phyloP scores from a whole-genome alignment of 768 basidiomycete genomes.

The Mycena kentingensis region DNA sequence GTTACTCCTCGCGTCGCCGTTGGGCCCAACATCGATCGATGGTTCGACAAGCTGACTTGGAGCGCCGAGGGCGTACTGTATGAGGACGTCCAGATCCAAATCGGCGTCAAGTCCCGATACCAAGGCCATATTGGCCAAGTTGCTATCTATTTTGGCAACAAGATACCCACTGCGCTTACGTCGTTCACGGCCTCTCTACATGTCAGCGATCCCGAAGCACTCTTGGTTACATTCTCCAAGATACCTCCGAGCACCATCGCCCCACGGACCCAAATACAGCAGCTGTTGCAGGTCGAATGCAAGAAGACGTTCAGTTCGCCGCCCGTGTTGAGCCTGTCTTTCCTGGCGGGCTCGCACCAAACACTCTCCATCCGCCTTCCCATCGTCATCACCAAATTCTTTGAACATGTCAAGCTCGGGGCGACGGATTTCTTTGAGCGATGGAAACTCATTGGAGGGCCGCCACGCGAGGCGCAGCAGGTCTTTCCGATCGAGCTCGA shows the following conservation, averaged over 20 bases:
- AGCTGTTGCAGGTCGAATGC: conserved; percentile 93
- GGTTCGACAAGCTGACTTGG: conserved; percentile 85
- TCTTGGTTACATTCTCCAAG: conserved; percentile 86
- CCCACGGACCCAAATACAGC: conserved; percentile 87
- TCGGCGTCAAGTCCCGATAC: conserved; percentile 95
- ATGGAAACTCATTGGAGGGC: conserved; percentile 96
- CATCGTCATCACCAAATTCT: conserved; percentile 86
- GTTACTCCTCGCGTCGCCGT: conserved; percentile 59
- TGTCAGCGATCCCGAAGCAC: conserved; percentile 70
- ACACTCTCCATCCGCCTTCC: conserved; percentile 83
- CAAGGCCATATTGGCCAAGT: conserved; percentile 93
- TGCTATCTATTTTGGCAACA: conserved; percentile 96
- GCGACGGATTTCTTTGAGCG: conserved; percentile 92
- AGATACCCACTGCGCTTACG: conserved; percentile 83
- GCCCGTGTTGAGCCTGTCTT: conserved; percentile 85
- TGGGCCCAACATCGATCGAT: conserved; percentile 79
- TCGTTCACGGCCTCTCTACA: conserved; percentile 86
- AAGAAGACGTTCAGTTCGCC: conserved; percentile 77
- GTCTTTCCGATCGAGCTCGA: conserved; percentile 82
- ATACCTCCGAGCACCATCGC: conserved; percentile 83
- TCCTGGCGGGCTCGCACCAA: conserved; percentile 90
- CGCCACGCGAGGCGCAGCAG: conserved; percentile 87
- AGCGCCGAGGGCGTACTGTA: conserved; percentile 86
- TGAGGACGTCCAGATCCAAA: conserved; percentile 93
- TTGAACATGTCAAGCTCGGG: conserved; percentile 88